A percentile compares a stretch with the other conserved stretches of the same genome.
Conservation (phyloP, 768 basidiomycete genomes). For the Russula abietina region DNA sequence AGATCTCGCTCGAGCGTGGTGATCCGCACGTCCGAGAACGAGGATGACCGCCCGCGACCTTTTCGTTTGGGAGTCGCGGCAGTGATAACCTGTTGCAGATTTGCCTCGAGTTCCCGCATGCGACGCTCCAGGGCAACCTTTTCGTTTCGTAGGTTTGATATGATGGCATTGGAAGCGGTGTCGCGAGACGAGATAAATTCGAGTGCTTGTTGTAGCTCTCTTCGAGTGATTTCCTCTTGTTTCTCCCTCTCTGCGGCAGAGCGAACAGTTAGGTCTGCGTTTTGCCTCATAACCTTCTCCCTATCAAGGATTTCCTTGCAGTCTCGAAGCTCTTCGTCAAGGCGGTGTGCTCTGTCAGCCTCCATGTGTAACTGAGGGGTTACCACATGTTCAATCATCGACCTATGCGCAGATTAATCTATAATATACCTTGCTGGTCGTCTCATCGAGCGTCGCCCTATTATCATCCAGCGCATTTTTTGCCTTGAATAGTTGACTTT, state of each 20-base stretch:
- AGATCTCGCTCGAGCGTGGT: slow-evolving; percentile 53
- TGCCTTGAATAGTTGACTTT: slow-evolving; percentile 21
- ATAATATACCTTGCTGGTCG: slow-evolving; percentile 16
- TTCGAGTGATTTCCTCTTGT: slow-evolving; percentile 16
- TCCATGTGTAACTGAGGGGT: slow-evolving; percentile 16
- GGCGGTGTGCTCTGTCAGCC: slow-evolving; percentile 20
- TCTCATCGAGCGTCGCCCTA: slow-evolving; percentile 21
- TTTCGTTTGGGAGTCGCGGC: slow-evolving; percentile 34
- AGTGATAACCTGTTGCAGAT: slow-evolving; percentile 34
- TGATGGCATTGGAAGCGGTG: slow-evolving; percentile 4
- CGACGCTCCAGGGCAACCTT: slow-evolving; percentile 52
- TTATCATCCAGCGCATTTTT: slow-evolving; percentile 18
- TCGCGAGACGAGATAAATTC: slow-evolving; percentile 20
- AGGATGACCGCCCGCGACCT: slow-evolving; percentile 48
- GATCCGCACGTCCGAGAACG: slow-evolving; percentile 46
- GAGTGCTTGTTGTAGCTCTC: slow-evolving; percentile 22
- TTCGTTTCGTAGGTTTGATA: slow-evolving; percentile 44
- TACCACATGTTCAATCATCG: neutral
- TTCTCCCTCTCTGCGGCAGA: slow-evolving; percentile 16
- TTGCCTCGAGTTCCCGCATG: slow-evolving; percentile 50
- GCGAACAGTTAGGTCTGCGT: slow-evolving; percentile 16
- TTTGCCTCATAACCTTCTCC: slow-evolving; percentile 22
- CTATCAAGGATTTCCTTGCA: slow-evolving; percentile 18
- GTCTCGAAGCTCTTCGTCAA: slow-evolving; percentile 18
- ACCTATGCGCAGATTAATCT: neutral